Conservation (phyloP, 768 basidiomycete species). For the Lactarius tabidus region DNA sequence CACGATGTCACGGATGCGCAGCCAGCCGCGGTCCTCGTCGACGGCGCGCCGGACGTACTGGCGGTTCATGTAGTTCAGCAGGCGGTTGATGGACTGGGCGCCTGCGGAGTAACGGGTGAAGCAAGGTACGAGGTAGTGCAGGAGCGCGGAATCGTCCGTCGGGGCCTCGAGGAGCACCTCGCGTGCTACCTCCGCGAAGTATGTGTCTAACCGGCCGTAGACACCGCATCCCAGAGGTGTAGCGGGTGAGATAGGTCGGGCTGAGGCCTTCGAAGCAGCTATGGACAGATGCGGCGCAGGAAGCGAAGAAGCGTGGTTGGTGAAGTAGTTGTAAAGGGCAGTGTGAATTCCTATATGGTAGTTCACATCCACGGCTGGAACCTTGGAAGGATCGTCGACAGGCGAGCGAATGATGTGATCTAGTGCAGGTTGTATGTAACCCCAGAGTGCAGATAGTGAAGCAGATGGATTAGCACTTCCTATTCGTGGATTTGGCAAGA, state of each 20-base stretch:
- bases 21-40: slow-evolving; percentile 78
- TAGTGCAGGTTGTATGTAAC: slow-evolving; percentile 68
- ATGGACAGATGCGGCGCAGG: slow-evolving; percentile 17
- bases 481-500: slow-evolving; percentile 19
- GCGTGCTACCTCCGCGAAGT: slow-evolving; percentile 47
- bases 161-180: slow-evolving; percentile 9
- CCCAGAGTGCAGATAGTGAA: slow-evolving; percentile 69
- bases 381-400: slow-evolving; percentile 53
- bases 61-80: slow-evolving; percentile 67
- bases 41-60: slow-evolving; percentile 74
- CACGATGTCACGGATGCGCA: slow-evolving; percentile 60
- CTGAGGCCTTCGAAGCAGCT: not conserved
- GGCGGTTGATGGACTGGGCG: slow-evolving; percentile 62
- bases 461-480: slow-evolving; percentile 67
- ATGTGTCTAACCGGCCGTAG: slow-evolving; percentile 70
- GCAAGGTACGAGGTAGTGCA: slow-evolving; percentile 66
- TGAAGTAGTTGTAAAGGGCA: slow-evolving; percentile 78
- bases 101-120: slow-evolving; percentile 70
- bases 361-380: slow-evolving; percentile 64
- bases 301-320: slow-evolving; percentile 22
- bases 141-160: slow-evolving; percentile 51
- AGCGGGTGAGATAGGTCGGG: slow-evolving; percentile 18
- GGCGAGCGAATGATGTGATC: slow-evolving; percentile 75
- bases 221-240: slow-evolving; percentile 47
- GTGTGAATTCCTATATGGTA: slow-evolving; percentile 78